Evolutionary conservation across 805 yeast species (phyloP).

Genomic region (Millerozyma acaciae): DNA sequence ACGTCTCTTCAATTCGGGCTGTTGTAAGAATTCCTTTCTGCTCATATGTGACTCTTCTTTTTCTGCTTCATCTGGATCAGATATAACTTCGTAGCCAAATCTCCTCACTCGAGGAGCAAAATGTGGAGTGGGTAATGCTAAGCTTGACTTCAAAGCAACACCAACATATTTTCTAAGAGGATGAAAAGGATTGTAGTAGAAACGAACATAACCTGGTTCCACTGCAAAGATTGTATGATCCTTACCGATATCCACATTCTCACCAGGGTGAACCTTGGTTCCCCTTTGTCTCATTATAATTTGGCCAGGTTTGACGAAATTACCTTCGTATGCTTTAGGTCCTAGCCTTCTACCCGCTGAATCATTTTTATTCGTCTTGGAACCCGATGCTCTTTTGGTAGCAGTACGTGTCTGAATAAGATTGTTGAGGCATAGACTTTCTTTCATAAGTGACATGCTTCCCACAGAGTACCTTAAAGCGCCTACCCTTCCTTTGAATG

Average conservation of each 20-base stretch:
- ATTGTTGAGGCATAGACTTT: too few relatives aligned
- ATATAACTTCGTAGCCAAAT: slow-evolving; percentile 63
- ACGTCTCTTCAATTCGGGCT: slow-evolving; percentile 45
- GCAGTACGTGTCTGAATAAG: slow-evolving; percentile 69
- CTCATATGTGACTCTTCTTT: slow-evolving; percentile 59
- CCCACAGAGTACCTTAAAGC: too few relatives aligned
- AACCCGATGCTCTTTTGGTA: slow-evolving; percentile 91
- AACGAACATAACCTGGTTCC: slow-evolving; percentile 92
- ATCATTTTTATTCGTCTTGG: slow-evolving; percentile 89
- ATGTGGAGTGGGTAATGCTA: slow-evolving; percentile 79
- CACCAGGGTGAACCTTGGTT: slow-evolving; percentile 91
- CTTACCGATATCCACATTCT: slow-evolving; percentile 81
- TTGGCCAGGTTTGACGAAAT: slow-evolving; percentile 73
- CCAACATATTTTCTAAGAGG: slow-evolving; percentile 91
- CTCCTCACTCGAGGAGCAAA: slow-evolving; percentile 86
- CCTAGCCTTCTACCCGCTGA: slow-evolving; percentile 95
- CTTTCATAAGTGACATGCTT: too few relatives aligned
- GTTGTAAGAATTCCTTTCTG: slow-evolving; percentile 62
- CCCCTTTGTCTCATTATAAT: slow-evolving; percentile 94
- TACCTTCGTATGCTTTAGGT: slow-evolving; percentile 80
- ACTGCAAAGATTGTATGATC: slow-evolving; percentile 89
- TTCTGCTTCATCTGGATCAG: slow-evolving; percentile 46
- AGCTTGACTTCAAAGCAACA: slow-evolving; percentile 63
- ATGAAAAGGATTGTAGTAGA: slow-evolving; percentile 92
- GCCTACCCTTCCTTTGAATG: too few relatives aligned